Evolutionary conservation across 2,329 filamentous ascomycete species (phyloP).

Genomic region (Magnaporthiopsis rhizophila): DNA sequence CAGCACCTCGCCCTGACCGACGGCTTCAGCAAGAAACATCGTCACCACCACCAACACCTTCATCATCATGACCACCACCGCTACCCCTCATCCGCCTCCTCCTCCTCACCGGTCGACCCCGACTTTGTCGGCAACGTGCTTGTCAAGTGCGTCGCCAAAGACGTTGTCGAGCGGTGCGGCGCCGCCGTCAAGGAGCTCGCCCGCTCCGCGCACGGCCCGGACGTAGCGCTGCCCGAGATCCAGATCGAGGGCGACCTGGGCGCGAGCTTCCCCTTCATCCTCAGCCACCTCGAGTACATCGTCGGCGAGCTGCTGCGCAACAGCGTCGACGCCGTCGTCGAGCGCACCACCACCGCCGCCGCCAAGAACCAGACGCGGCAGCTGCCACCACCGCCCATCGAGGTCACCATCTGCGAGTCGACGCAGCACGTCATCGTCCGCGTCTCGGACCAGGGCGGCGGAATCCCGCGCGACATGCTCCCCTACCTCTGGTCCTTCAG

Average conservation of each 20-base stretch:
- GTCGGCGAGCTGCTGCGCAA: conserved; percentile 91
- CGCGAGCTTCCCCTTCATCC: conserved; percentile 91
- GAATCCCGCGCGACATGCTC: conserved; percentile 75
- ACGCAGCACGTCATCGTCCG: conserved; percentile 93
- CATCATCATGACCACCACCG: background rate
- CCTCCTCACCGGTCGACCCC: conserved; percentile 16
- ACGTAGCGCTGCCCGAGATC: conserved; percentile 70
- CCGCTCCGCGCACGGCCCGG: conserved; percentile 63
- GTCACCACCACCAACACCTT: conserved; percentile 40
- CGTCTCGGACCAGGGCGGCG: conserved; percentile 90
- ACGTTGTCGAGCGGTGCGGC: conserved; percentile 80
- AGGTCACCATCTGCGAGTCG: conserved; percentile 90
- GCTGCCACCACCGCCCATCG: conserved; percentile 64
- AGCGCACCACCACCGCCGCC: conserved; percentile 50
- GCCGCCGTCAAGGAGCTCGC: conserved; percentile 68
- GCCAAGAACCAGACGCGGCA: conserved; percentile 20
- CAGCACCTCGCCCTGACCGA: conserved; percentile 93
- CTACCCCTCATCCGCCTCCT: background rate
- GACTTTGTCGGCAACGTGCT: conserved; percentile 97
- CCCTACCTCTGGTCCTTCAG: conserved; percentile 95
- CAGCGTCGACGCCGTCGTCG: conserved; percentile 85
- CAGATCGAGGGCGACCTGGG: conserved; percentile 75
- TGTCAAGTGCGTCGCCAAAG: conserved; percentile 81
- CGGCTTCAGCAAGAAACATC: conserved; percentile 84
- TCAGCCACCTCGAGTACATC: conserved; percentile 95